Base-by-base conservation (phyloP, 2,329 filamentous ascomycete genomes). In the Periconia sp. region DNA sequence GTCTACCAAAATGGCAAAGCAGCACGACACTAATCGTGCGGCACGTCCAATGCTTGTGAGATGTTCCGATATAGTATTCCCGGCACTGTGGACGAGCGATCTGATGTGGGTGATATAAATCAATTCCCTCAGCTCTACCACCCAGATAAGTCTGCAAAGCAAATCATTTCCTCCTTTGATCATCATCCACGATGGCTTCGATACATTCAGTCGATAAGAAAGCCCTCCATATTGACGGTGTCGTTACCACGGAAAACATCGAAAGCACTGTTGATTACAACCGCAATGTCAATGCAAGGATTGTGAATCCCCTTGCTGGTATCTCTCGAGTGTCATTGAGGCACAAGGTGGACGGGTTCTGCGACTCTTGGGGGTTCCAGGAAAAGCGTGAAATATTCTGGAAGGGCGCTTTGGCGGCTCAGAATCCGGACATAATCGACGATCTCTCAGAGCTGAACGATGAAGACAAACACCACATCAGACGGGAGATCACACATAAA, bases 401-500 rank as follows among this genome's bases (percentile, higher is more conserved):
- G 49, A 80, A 80, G 59, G 78, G 78, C 10, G 80, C 80, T 18
- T 63, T 81, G 17, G 66, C 81, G 18, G 78, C 80, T 3, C 79
- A 80, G 68, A 50, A 58, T 33, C 63, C 63, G 2, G 42, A 50
- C 2, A 55, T 50, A 10, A 60, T 64, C 35, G 58, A 56, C 11
- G 42, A 43, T 1, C 54, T 64, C 3, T 33, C 49, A 14, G 61
- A 52, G 9, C 55, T 65, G n/a, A 55, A 54, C 31, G 56, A 65
- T 40, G 55, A 56, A 0, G 63, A 65, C 23, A 60, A 53, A 27
- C 31, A 53, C 37, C 54, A 57, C 7, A 55, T 65, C 31, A 47
- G 53, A 19, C 61, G 61, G n/a, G 63, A 65, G 43, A 50, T 57
- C 20, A 44, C 85, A 82, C 78, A 77, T 18, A 85, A 84, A 64